Evolutionary conservation across 2,329 filamentous ascomycete genomes (phyloP), one percentile per base, ranked within the genome.

Genomic region (Aspergillus cejpii): DNA sequence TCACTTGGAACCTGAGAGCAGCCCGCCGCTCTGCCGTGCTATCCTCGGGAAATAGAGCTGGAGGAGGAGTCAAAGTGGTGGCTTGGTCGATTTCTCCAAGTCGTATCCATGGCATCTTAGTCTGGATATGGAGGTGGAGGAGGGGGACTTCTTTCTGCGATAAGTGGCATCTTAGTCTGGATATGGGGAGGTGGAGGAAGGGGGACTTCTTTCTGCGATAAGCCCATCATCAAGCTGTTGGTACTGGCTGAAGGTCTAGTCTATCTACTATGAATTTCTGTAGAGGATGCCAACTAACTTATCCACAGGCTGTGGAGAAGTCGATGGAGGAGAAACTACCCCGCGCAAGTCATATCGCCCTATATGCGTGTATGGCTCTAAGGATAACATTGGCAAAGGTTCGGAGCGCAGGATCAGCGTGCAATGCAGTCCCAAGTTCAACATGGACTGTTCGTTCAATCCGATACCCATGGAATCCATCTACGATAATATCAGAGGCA

Each of bases 1-100:
- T 52, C 20, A 64, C 54, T 11, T 26, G 37, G 49, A 66, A 66
- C 27, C 63, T 52, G 31, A 58, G 52, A 12, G 48, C 41, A 5
- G 62, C 63, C 19, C 60, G 48, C 28, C 63, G 56, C 5, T 50
- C 47, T 1, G 60, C 34, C 6, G 53, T 56, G 10, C 43, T 49
- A 8, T 44, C 23, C n/a, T 52, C 41, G 17, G 52, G 47, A 7
- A 60, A 49, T 8, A 52, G 44, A 17, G 56, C 48, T 11, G 63
- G 55, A 7, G 62, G 57, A 15, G 57, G 57, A 15, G 62, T 65
- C 24, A 58, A 48, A 19, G 58, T 51, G 1, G 53, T 41, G 8
- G 42, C 42, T 5, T 39, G 24, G 26, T 56, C 51, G 15, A 50
- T 29, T 19, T 54, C 46, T 6, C 57, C 57, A 8, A 60, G 47